These are phyloP conservation scores for Zhuliangozyma blackwelliae DNA, from an alignment of 1,139 yeast genomes.

Conservation along the genomic window DNA sequence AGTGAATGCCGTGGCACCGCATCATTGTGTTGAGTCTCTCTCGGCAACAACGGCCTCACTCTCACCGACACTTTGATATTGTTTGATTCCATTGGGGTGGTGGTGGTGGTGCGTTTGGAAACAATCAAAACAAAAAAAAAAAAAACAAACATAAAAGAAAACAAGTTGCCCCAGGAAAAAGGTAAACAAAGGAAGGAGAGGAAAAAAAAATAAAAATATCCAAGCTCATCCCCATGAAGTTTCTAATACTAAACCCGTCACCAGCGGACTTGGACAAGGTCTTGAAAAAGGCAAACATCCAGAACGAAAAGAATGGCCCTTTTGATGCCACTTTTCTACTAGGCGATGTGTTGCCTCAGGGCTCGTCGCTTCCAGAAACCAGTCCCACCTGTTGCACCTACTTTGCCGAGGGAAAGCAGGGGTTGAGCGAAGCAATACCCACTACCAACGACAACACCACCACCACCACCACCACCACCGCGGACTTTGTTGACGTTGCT, in stretches of 20 bases:
- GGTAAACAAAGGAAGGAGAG: too few species aligned
- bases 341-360: conserved; percentile 39
- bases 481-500: conserved; percentile 13
- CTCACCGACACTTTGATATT: conserved; percentile 44
- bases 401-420: conserved; percentile 24
- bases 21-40: conserved; percentile 22
- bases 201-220: too few species aligned
- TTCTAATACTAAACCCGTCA: conserved; percentile 49
- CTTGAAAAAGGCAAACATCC: conserved; percentile 43
- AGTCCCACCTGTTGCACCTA: conserved; percentile 24
- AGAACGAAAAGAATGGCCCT: conserved; percentile 59
- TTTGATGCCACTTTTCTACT: conserved; percentile 53
- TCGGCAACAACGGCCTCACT: conserved; percentile 38
- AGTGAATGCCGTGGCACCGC: conserved; percentile 13
- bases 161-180: too few species aligned
- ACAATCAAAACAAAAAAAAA: too few species aligned
- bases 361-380: conserved; percentile 14
- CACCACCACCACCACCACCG: not conserved
- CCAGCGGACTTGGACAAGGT: conserved; percentile 36
- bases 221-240: conserved; percentile 16
- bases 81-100: conserved; percentile 3
- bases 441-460: not conserved
- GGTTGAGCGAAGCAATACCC: conserved; percentile 8
- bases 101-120: too few species aligned
- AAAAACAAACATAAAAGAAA: too few species aligned